These are phyloP conservation scores for Aaosphaeria pasadenensis DNA, from an alignment of 2,329 filamentous ascomycete genomes.

Conservation along the genomic window DNA sequence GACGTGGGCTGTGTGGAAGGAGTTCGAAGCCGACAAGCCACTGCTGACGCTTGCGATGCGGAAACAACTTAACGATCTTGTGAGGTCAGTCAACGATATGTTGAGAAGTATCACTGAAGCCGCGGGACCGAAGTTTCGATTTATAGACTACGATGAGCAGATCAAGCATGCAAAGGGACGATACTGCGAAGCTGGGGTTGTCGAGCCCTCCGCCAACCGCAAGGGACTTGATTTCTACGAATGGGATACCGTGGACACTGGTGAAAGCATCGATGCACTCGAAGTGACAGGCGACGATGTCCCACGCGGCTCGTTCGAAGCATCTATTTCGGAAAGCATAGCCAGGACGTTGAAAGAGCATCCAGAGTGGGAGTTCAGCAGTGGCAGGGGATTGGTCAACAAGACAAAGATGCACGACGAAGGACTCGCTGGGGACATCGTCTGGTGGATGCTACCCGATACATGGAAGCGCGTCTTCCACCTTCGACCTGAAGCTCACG, in stretches of 20 bases:
- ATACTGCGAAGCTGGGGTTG: constrained; percentile 25
- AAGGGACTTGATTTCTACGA: constrained; percentile 26
- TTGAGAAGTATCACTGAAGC: constrained; percentile 13
- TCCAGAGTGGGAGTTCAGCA: constrained; percentile 24
- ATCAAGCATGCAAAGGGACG: constrained; percentile 14
- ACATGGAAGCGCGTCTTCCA: constrained; percentile 30
- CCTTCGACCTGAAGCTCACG: constrained; percentile 21
- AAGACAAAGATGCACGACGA: constrained; percentile 10
- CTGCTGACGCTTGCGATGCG: constrained; percentile 23
- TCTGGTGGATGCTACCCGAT: constrained; percentile 30
- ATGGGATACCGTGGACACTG: constrained; percentile 26
- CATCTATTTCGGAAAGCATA: constrained; percentile 18
- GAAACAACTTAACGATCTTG: constrained; percentile 22
- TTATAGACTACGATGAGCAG: constrained; percentile 21
- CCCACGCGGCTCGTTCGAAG: constrained; percentile 21
- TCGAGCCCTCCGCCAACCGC: constrained; percentile 25
- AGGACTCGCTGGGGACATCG: constrained; percentile 16
- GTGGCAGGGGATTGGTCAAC: constrained; percentile 20
- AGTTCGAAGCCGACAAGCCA: constrained; percentile 17
- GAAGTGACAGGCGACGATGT: constrained; percentile 18
- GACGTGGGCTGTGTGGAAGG: constrained; percentile 27
- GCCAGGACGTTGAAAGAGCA: constrained; percentile 22
- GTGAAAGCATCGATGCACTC: constrained; percentile 18
- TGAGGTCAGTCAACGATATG: constrained; percentile 19
- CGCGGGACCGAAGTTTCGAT: constrained; percentile 15